phyloP scores from a whole-genome alignment of 1,139 yeast genomes.

The Maudiozyma humilis region DNA sequence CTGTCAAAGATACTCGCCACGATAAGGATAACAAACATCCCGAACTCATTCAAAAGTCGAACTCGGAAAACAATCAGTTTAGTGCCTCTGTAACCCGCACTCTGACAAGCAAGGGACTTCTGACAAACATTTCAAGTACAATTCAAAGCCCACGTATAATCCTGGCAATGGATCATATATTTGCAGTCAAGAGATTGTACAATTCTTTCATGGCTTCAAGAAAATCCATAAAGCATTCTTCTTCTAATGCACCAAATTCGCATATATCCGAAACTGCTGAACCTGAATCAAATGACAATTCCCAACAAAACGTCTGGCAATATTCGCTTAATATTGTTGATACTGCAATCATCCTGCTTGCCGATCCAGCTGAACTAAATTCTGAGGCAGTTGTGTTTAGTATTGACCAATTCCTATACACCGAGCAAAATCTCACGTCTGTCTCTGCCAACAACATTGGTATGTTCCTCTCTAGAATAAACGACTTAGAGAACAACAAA shows the following conservation, averaged over 20 bases:
- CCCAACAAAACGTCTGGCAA: constrained; percentile 32
- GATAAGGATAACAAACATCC: constrained; percentile 60
- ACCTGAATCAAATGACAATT: neutral
- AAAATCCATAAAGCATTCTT: constrained; percentile 2
- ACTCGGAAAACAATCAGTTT: constrained; percentile 63
- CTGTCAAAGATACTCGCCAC: constrained; percentile 65
- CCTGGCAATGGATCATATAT: constrained; percentile 75
- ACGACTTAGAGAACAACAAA: constrained; percentile 47
- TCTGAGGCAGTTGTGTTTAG: constrained; percentile 89
- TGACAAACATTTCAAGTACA: constrained; percentile 50
- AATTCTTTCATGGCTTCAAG: constrained; percentile 36
- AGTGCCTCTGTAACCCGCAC: constrained; percentile 45
- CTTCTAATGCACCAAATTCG: neutral
- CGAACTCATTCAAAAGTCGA: constrained; percentile 67
- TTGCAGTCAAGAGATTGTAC: constrained; percentile 62
- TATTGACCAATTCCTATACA: constrained; percentile 66
- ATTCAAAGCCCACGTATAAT: constrained; percentile 77
- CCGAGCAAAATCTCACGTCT: constrained; percentile 57
- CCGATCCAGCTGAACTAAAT: constrained; percentile 60
- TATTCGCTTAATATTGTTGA: constrained; percentile 67
- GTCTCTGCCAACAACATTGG: constrained; percentile 76
- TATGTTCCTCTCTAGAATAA: constrained; percentile 76
- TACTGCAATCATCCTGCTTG: constrained; percentile 70
- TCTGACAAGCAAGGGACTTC: constrained; percentile 36
- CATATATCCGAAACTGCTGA: neutral